Percentiles rank a stretch among this genome's conserved stretches.
These are phyloP conservation scores for Lepidium africanum DNA, from an alignment of 345 rosid species.

Conservation along the genomic window DNA sequence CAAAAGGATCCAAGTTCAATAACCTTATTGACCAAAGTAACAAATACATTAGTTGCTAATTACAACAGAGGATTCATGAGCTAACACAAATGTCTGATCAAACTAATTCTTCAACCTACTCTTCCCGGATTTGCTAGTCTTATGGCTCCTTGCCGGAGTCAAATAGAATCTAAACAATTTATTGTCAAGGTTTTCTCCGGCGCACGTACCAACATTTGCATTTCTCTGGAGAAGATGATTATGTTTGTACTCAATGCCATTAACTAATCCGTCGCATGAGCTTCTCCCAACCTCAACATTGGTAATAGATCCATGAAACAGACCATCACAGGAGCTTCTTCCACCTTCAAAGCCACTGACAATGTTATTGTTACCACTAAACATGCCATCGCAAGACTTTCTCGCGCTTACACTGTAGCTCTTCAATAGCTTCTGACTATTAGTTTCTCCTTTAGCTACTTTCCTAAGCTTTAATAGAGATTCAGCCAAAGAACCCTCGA, in stretches of 20 bases:
- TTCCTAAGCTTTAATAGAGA: constrained; percentile 42
- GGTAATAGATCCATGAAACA: constrained; percentile 28
- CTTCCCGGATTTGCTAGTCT: constrained; percentile 52
- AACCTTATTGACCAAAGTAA: not conserved
- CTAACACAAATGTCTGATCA: not conserved
- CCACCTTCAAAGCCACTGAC: constrained; percentile 24
- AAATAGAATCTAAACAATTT: constrained; percentile 55
- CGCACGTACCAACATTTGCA: constrained; percentile 19
- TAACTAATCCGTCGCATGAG: constrained; percentile 10
- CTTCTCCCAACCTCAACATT: constrained; percentile 23
- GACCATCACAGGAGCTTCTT: constrained; percentile 34
- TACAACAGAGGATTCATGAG: constrained; percentile 12
- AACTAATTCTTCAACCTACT: constrained; percentile 41
- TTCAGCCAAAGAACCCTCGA: constrained; percentile 38
- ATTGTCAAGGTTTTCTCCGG: constrained; percentile 45
- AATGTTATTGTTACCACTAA: not conserved
- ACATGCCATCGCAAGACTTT: constrained; percentile 39
- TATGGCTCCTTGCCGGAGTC: constrained; percentile 53
- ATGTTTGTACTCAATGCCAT: constrained; percentile 23
- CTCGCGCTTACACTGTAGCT: constrained; percentile 56
- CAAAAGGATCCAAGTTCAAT: not conserved
- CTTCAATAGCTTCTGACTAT: constrained; percentile 50
- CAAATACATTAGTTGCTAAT: constrained; percentile 11
- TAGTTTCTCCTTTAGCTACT: constrained; percentile 32
- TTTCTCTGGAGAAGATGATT: constrained; percentile 10